phyloP scores from a whole-genome alignment of 345 rosid species.

The Ricinus communis region DNA sequence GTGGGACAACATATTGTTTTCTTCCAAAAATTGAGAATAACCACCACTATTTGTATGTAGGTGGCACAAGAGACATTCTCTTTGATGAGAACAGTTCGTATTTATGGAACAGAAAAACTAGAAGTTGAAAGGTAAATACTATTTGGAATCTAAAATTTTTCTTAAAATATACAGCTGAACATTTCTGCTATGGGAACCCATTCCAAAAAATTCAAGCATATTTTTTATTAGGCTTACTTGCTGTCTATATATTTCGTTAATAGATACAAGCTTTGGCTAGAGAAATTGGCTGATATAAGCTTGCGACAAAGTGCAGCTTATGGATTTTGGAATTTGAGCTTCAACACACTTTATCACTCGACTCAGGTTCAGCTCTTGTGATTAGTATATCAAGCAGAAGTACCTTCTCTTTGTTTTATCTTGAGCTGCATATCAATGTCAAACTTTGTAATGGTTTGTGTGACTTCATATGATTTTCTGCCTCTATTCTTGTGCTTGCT shows the following conservation, averaged over 20 bases:
- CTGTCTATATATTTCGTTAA: slow-evolving; percentile 18
- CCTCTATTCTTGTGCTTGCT: too few species aligned
- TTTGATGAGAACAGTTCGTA: slow-evolving; percentile 93
- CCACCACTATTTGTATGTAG: slow-evolving; percentile 34
- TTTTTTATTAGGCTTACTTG: slow-evolving; percentile 1
- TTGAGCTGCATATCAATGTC: not conserved
- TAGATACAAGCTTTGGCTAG: slow-evolving; percentile 82
- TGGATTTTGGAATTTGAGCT: slow-evolving; percentile 91
- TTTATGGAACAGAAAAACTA: slow-evolving; percentile 86
- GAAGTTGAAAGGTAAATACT: slow-evolving; percentile 65
- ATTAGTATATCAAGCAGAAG: not conserved
- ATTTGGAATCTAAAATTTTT: slow-evolving; percentile 1
- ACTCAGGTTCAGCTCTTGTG: slow-evolving; percentile 60
- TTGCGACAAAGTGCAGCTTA: slow-evolving; percentile 95
- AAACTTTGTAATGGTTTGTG: not conserved
- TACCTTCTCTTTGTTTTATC: not conserved
- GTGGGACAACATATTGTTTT: slow-evolving; percentile 10
- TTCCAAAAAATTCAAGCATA: not conserved
- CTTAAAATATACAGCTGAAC: not conserved
- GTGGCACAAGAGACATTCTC: slow-evolving; percentile 98
- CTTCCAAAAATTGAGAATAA: slow-evolving; percentile 8
- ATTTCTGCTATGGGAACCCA: slow-evolving; percentile 12
- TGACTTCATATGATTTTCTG: not conserved
- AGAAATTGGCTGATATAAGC: slow-evolving; percentile 76
- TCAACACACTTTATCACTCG: slow-evolving; percentile 87